phyloP scores from a whole-genome alignment of 371 early-diverging fungal genomes.

The Mortierella sp. region DNA sequence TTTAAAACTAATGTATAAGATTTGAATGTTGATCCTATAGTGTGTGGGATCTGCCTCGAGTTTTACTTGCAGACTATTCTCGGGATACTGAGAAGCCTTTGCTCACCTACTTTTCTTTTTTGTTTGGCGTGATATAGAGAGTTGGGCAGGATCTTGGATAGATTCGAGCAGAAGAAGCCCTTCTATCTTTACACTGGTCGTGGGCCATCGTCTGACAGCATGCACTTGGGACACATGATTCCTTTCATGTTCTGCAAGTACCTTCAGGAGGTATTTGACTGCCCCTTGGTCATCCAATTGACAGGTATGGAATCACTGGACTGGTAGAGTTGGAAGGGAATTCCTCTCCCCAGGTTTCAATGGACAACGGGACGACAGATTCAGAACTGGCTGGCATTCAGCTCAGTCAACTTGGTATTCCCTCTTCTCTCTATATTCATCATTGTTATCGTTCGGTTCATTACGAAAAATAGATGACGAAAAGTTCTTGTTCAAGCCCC shows the following conservation, averaged over 20 bases:
- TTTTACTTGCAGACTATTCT: not conserved
- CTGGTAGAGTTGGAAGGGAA: not conserved
- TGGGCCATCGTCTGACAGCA: slow-evolving; percentile 96
- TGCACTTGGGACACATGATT: slow-evolving; percentile 99
- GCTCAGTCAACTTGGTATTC: no score
- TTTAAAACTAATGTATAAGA: slow-evolving; percentile 3
- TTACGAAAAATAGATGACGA: slow-evolving; percentile 87
- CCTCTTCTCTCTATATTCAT: no score
- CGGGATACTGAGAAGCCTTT: not conserved
- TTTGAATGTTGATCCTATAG: not conserved
- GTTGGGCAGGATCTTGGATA: slow-evolving; percentile 88
- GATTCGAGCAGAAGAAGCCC: slow-evolving; percentile 93
- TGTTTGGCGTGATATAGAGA: slow-evolving; percentile 73
- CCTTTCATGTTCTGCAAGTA: slow-evolving; percentile 99
- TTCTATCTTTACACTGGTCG: slow-evolving; percentile 99
- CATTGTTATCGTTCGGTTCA: not conserved
- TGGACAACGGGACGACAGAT: not conserved
- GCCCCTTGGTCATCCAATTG: slow-evolving; percentile 97
- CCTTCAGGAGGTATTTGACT: slow-evolving; percentile 98
- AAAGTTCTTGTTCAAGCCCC: slow-evolving; percentile 98
- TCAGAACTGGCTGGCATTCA: no score
- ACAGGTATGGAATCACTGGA: slow-evolving; percentile 63
- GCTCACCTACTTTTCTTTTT: not conserved
- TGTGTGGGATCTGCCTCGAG: not conserved
- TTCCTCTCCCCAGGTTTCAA: not conserved